Base-by-base conservation (phyloP, 345 rosid genomes). In the Kernera saxatilis region DNA sequence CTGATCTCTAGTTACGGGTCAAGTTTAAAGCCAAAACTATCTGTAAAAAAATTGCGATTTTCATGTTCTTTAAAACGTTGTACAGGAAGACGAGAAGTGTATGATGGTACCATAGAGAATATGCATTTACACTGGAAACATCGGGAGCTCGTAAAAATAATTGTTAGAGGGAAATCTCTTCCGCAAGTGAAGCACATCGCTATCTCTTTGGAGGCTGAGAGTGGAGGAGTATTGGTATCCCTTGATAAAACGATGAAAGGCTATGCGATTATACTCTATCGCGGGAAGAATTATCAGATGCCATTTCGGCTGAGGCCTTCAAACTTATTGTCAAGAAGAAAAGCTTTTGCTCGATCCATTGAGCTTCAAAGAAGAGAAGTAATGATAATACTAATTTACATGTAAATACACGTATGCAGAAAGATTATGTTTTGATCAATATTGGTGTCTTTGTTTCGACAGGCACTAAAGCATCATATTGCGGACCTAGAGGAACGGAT, bases 291-390 rank as follows among this genome's bases (percentile, higher is more conserved):
- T 65, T 93, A 93, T 78, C 64, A 40, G 54, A 72, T 75, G 39
- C 98, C 98, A 50, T 21, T 15, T 21, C 61, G 43, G 37, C 40
- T 90, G 78, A 86, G 86, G 79, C 98, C 98, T 52, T 36, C 70
- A 33, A 90, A 86, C 68, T 83, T 93, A 45, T 79, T 93, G 79
- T 82, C 96, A 10, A 84, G 83, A 75, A 84, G 86, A 71, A 92
- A 93, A 66, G 97, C 96, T 69, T 87, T 87, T 21, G 88, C 89
- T 69, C 85, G 85, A 57, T 88, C 98, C 56, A 77, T 93, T 60
- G 98, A 90, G 76, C 93, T 93, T 79, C 98, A 90, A 69, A 90
- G 98, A 75, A 84, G 88, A 30, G 98, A 90, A 87, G 96, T 90
- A 84, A 72, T 15, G 35, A 57, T 72, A 1, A 25, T 22, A 19